Percentiles rank a stretch among this genome's conserved stretches.
Evolutionary conservation across 2,329 filamentous ascomycete genomes (phyloP).

Genomic region (Daldinia sp.): DNA sequence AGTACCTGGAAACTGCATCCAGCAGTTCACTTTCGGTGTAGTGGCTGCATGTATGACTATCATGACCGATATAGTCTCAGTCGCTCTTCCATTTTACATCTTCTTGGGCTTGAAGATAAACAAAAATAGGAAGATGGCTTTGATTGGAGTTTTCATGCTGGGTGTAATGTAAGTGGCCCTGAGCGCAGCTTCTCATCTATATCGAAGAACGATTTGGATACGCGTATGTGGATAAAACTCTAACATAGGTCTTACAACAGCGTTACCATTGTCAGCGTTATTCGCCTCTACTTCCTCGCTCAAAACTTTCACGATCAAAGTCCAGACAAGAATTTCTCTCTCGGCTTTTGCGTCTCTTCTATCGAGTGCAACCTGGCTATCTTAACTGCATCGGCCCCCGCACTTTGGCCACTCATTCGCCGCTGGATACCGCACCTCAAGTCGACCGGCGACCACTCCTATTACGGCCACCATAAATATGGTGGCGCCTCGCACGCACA

Average conservation of each 20-base stretch:
- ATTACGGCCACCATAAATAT: constrained; percentile 40
- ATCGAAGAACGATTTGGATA: neutral
- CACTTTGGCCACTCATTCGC: constrained; percentile 55
- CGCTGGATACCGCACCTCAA: constrained; percentile 47
- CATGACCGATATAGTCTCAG: constrained; percentile 55
- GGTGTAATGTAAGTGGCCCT: constrained; percentile 46
- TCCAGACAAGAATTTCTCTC: constrained; percentile 48
- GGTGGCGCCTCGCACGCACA: constrained; percentile 28
- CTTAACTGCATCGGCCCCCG: constrained; percentile 54
- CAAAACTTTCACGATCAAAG: constrained; percentile 41
- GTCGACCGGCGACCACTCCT: constrained; percentile 42
- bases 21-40: constrained; percentile 40
- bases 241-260: constrained; percentile 29
- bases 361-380: constrained; percentile 57
- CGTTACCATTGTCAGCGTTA: constrained; percentile 48
- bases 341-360: constrained; percentile 51
- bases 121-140: constrained; percentile 52
- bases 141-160: constrained; percentile 56
- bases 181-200: neutral
- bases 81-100: constrained; percentile 57
- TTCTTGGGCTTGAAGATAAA: constrained; percentile 57
- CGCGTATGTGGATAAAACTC: constrained; percentile 2
- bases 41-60: constrained; percentile 52
- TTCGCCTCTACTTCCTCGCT: constrained; percentile 48
- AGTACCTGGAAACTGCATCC: constrained; percentile 51